Evolutionary conservation across 1,284 basidiomycete species (phyloP).

Genomic region (Tilletia setariae): DNA sequence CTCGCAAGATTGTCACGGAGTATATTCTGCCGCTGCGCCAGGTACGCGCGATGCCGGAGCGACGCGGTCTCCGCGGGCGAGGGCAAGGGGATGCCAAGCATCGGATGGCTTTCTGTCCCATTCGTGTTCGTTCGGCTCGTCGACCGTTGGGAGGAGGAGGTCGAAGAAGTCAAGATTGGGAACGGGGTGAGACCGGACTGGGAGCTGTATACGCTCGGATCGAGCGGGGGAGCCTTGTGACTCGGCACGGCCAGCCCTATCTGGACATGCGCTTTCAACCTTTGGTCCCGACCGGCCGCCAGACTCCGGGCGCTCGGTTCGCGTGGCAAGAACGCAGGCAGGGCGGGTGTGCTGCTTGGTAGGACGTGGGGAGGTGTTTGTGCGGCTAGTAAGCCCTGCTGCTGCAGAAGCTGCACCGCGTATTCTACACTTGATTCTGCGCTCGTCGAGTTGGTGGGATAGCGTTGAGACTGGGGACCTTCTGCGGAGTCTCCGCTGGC

Average conservation of each 20-base stretch:
- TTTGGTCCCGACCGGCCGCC: background rate
- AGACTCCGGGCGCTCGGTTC: background rate
- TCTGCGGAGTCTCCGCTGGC: background rate
- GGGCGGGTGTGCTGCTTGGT: background rate
- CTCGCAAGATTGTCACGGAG: background rate
- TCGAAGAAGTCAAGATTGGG: background rate
- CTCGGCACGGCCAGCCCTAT: background rate
- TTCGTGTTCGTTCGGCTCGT: background rate
- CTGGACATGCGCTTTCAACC: conserved; percentile 1
- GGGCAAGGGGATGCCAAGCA: background rate
- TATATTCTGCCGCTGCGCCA: background rate
- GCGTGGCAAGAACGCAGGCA: background rate
- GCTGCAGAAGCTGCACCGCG: background rate
- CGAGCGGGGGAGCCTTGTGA: background rate
- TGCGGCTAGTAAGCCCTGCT: background rate
- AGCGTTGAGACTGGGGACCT: background rate
- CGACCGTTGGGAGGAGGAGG: background rate
- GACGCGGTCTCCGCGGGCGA: conserved; percentile 6
- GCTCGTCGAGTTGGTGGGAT: background rate
- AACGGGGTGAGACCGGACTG: background rate
- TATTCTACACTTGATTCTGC: background rate
- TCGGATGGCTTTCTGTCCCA: background rate
- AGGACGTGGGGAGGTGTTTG: background rate
- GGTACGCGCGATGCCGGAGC: background rate
- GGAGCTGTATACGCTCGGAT: background rate